Evolutionary conservation across 176 grass and related monocot species (phyloP), one percentile per base, ranked within the genome.

Genomic region (Microstegium vimineum): DNA sequence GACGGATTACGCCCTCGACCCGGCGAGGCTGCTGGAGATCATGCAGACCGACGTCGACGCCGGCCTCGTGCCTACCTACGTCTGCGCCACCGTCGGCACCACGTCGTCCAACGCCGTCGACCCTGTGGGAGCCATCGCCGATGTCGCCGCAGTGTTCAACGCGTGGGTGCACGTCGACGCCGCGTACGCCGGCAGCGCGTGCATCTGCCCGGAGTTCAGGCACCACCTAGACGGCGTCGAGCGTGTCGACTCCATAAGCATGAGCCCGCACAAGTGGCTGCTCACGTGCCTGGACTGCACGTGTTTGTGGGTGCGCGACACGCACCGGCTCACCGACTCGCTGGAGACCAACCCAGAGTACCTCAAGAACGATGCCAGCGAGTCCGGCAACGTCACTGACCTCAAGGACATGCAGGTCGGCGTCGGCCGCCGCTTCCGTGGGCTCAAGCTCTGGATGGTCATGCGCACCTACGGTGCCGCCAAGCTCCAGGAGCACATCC

Each of bases 251-350:
- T 92, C 90, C 18, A 54, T 92, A 3, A 92, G 90, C 61, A 28
- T 92, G 42, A 92, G 90, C 82, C 90, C 90, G 0, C 90, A 92
- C 85, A 92, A 92, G 31, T 92, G 90, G 90, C 86, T 92, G 0
- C 17, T 92, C 0, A 86, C 86, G 0, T 64, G 86, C 62, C 78
- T 89, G 0, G 90, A 92, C 78, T 92, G 86, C 90, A 92, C 90
- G 13, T 92, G 90, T 63, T 57, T 89, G 1, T 92, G 82, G 46
- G 73, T 92, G 1, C 82, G 90, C 18, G 79, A 88, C 72, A 75
- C 47, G 16, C 37, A 54, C 10, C 78, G 66, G 8, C 82, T 92
- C 22, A 86, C 78, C 27, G 78, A 10, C 17, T 82, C 86, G 0
- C 78, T 89, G 2, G 90, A 81, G 74, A 88, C 79, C 3, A 69